Conservation (phyloP, 805 yeast genomes). For the Clavispora asparagi region DNA sequence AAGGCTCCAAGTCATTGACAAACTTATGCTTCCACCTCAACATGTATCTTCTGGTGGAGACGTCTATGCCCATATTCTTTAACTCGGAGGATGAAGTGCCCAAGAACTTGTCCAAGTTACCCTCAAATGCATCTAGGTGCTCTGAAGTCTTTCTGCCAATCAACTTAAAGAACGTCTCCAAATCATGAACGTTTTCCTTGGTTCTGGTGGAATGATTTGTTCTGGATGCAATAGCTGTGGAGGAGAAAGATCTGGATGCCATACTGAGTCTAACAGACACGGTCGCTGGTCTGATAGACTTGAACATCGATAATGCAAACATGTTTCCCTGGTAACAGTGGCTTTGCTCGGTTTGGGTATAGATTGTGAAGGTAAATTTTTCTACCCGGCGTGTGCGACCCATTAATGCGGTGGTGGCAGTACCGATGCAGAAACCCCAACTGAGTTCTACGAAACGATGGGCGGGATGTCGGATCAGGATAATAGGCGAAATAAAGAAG, state of each 20-base stretch:
- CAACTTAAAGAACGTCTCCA: slow-evolving; percentile 61
- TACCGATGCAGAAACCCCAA: not conserved
- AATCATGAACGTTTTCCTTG: slow-evolving; percentile 51
- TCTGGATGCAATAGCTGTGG: slow-evolving; percentile 11
- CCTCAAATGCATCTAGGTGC: slow-evolving; percentile 60
- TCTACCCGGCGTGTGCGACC: slow-evolving; percentile 9
- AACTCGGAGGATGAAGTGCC: slow-evolving; percentile 46
- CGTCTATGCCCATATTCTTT: slow-evolving; percentile 75
- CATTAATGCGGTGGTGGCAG: not conserved
- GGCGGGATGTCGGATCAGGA: too few species aligned
- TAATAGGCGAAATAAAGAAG: too few species aligned
- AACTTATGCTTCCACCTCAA: slow-evolving; percentile 67
- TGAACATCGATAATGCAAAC: slow-evolving; percentile 9
- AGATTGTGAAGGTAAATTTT: slow-evolving; percentile 4
- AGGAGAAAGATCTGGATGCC: slow-evolving; percentile 8
- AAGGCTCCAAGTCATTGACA: slow-evolving; percentile 48
- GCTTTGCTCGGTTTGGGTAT: not conserved
- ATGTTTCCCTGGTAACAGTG: slow-evolving; percentile 1
- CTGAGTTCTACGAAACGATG: too few species aligned
- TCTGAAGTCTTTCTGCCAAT: slow-evolving; percentile 77
- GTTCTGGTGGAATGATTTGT: slow-evolving; percentile 51
- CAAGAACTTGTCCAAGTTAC: slow-evolving; percentile 57
- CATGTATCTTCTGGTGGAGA: slow-evolving; percentile 66
- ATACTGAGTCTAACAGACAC: slow-evolving; percentile 1
- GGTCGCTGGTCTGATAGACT: slow-evolving; percentile 1